A percentile compares a stretch with the other conserved stretches of the same genome.
phyloP scores from a whole-genome alignment of 1,284 basidiomycete genomes.

The Earliella scabrosa region DNA sequence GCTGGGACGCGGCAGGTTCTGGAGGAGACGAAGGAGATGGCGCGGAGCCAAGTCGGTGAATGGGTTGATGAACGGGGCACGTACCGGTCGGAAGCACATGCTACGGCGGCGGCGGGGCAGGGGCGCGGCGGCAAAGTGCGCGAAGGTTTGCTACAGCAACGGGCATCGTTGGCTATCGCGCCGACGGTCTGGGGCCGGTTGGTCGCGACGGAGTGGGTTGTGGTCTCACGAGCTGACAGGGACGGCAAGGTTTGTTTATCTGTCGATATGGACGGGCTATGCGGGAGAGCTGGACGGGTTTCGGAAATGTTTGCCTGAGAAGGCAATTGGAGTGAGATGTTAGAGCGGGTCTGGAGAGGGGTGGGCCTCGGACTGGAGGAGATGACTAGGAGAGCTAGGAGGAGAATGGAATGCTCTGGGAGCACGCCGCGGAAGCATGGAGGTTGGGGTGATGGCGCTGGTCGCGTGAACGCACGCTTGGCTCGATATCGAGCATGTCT shows the following conservation, averaged over 20 bases:
- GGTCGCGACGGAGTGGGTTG: neutral
- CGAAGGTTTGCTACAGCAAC: neutral
- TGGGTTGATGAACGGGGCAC: constrained; percentile 12
- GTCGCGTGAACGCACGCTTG: constrained; percentile 9
- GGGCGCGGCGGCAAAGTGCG: constrained; percentile 13
- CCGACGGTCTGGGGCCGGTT: neutral
- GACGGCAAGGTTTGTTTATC: constrained; percentile 18
- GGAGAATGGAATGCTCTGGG: constrained; percentile 25
- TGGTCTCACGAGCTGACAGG: constrained; percentile 16
- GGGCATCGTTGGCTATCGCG: neutral
- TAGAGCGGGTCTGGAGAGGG: constrained; percentile 7
- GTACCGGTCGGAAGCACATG: constrained; percentile 11
- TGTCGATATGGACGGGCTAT: neutral
- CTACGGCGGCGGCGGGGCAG: constrained; percentile 15
- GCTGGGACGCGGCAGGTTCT: constrained; percentile 3
- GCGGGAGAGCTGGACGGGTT: neutral
- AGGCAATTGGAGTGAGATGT: constrained; percentile 8
- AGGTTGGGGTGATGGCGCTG: constrained; percentile 10
- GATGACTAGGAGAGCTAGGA: constrained; percentile 23
- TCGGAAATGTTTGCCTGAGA: neutral
- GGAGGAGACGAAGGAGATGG: constrained; percentile 3
- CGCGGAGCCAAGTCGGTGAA: constrained; percentile 20
- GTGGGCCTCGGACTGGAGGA: neutral
- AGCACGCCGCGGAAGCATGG: constrained; percentile 22
- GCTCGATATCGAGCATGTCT: neutral